These are phyloP conservation scores for Rubus parviflorus DNA, from an alignment of 306 rosid genomes.

Conservation along the genomic window DNA sequence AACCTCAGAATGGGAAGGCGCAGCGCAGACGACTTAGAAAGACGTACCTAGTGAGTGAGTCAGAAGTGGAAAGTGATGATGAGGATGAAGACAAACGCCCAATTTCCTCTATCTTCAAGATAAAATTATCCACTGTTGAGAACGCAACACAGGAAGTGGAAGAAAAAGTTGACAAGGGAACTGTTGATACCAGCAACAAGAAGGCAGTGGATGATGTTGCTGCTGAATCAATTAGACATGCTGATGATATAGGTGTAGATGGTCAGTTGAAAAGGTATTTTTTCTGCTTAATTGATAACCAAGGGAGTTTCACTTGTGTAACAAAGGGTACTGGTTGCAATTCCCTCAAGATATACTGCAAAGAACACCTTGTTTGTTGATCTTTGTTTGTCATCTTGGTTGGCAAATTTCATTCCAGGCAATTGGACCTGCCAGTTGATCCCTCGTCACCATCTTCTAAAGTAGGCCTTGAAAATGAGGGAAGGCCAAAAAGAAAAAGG, in stretches of 20 bases:
- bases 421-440: slow-evolving; percentile 25
- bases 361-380: too few relatives aligned
- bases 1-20: slow-evolving; percentile 30
- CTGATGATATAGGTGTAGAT: slow-evolving; percentile 32
- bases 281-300: neutral
- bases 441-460: slow-evolving; percentile 23
- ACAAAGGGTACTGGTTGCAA: neutral
- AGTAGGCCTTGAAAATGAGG: slow-evolving; percentile 21
- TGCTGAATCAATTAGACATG: slow-evolving; percentile 23
- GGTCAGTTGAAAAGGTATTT: slow-evolving; percentile 39
- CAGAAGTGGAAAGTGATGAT: slow-evolving; percentile 35
- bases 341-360: neutral
- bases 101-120: slow-evolving; percentile 49
- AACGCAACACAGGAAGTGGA: slow-evolving; percentile 32
- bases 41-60: slow-evolving; percentile 53
- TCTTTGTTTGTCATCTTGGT: too few relatives aligned
- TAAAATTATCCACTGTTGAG: slow-evolving; percentile 27
- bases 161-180: slow-evolving; percentile 31
- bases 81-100: slow-evolving; percentile 50
- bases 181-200: slow-evolving; percentile 35
- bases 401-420: slow-evolving; percentile 31
- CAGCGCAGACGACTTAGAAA: slow-evolving; percentile 48
- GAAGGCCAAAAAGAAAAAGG: slow-evolving; percentile 32
- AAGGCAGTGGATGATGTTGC: slow-evolving; percentile 35
- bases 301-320: neutral